Evolutionary conservation across 495 filamentous ascomycete genomes (phyloP), one percentile per base, ranked within the genome.

Genomic region (Neurospora sp.): DNA sequence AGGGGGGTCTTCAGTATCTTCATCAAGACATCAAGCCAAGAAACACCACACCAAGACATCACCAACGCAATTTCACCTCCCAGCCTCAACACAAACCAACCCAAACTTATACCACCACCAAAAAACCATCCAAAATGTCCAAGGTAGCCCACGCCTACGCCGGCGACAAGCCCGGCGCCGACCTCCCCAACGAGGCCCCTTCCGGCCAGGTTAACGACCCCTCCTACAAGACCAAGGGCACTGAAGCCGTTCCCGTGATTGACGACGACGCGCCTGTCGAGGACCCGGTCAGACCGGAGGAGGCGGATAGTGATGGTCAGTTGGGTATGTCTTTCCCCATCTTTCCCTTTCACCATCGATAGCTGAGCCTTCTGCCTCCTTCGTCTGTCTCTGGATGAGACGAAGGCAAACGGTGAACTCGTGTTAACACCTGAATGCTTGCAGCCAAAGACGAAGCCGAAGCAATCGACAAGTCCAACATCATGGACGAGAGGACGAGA

Each of bases 381-480:
- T n/a, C n/a, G n/a, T n/a, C n/a, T n/a, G n/a, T n/a, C n/a, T n/a
- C n/a, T n/a, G n/a, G n/a, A n/a, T n/a, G n/a, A n/a, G n/a, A n/a
- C n/a, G n/a, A n/a, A n/a, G n/a, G n/a, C n/a, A n/a, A n/a, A n/a
- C n/a, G n/a, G n/a, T n/a, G n/a, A n/a, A n/a, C n/a, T n/a, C n/a
- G n/a, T n/a, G n/a, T n/a, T n/a, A n/a, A n/a, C n/a, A n/a, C n/a
- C n/a, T n/a, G n/a, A n/a, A n/a, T n/a, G n/a, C n/a, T n/a, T n/a
- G n/a, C n/a, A n/a, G 88, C 77, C 31, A 78, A 78, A 9, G 88
- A 89, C 73, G 88, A 89, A 2, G 74, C 75, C 1, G 86, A 88
- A 31, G 87, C 86, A 3, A 87, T 89, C 31, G 83, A 89, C 48
- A 75, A 81, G 74, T 73, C 42, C 27, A 88, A 89, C 42, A 85